phyloP scores from a whole-genome alignment of 2,329 filamentous ascomycete species.

The Phialophora verrucosa region DNA sequence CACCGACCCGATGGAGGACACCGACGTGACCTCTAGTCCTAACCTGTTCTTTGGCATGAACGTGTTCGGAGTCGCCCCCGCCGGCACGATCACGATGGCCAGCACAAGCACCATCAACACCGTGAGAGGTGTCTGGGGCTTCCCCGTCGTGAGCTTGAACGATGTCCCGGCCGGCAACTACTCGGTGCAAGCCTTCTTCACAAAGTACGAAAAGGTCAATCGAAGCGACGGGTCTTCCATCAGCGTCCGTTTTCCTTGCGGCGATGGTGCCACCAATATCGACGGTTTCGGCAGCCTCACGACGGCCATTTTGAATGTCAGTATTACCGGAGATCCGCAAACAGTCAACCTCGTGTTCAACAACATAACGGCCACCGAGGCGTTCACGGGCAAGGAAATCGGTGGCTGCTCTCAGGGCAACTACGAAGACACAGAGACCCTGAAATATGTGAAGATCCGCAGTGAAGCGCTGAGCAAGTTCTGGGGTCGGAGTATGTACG shows the following conservation, averaged over 20 bases:
- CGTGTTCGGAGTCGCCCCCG: slow-evolving; percentile 7
- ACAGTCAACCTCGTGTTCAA: slow-evolving; percentile 25
- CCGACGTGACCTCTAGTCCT: slow-evolving; percentile 24
- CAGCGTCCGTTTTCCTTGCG: slow-evolving; percentile 27
- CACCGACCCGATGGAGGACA: slow-evolving; percentile 28
- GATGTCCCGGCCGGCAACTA: slow-evolving; percentile 25
- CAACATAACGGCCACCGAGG: slow-evolving; percentile 18
- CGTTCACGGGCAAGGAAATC: slow-evolving; percentile 21
- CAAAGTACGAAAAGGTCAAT: slow-evolving; percentile 23
- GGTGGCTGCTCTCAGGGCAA: slow-evolving; percentile 27
- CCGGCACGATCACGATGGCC: slow-evolving; percentile 15
- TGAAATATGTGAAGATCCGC: slow-evolving; percentile 30
- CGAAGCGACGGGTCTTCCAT: slow-evolving; percentile 25
- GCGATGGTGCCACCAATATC: slow-evolving; percentile 25
- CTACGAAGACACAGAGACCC: slow-evolving; percentile 22
- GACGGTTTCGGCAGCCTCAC: slow-evolving; percentile 19
- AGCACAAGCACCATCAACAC: slow-evolving; percentile 20
- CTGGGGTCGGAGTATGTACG: slow-evolving; percentile 28
- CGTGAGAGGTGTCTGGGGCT: slow-evolving; percentile 17
- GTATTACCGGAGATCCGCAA: slow-evolving; percentile 11
- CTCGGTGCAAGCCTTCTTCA: slow-evolving; percentile 28
- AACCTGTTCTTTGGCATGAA: slow-evolving; percentile 29
- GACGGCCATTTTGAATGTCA: slow-evolving; percentile 20
- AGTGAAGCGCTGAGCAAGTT: slow-evolving; percentile 29
- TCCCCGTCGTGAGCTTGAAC: slow-evolving; percentile 23